Evolutionary conservation across 2,329 filamentous ascomycete species (phyloP).

Genomic region (Lasiodiplodia citricola): DNA sequence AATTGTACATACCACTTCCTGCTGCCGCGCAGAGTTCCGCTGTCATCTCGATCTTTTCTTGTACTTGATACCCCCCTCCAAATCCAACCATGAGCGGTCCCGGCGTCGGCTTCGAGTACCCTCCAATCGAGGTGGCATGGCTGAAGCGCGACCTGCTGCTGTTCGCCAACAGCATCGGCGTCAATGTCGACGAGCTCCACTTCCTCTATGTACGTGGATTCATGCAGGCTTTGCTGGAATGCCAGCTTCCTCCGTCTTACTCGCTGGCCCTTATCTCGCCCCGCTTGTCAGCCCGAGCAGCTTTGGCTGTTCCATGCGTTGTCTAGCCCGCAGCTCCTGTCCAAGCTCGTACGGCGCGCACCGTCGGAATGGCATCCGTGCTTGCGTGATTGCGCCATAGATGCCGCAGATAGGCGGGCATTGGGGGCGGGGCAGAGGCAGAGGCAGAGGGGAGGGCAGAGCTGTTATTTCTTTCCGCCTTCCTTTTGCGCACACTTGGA

Average conservation of each 20-base stretch:
- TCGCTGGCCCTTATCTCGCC: neutral
- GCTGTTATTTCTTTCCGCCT: neutral
- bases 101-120: slow-evolving; percentile 78
- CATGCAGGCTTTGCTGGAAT: neutral
- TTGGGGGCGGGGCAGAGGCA: neutral
- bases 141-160: slow-evolving; percentile 85
- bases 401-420: neutral
- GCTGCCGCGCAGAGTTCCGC: neutral
- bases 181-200: slow-evolving; percentile 84
- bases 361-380: neutral
- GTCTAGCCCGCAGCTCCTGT: neutral
- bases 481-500: neutral
- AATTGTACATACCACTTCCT: neutral
- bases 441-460: neutral
- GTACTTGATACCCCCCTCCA: neutral
- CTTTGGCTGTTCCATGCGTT: neutral
- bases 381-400: neutral
- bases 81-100: slow-evolving; percentile 40
- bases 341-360: neutral
- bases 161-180: slow-evolving; percentile 89
- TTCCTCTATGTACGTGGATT: slow-evolving; percentile 76
- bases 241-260: neutral
- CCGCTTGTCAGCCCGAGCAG: neutral
- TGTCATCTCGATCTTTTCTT: neutral
- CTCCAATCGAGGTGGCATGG: slow-evolving; percentile 78